Percentiles rank a stretch among this genome's conserved stretches.
Conservation (phyloP, 1,139 yeast species). For the Lodderomyces elongisporus region DNA sequence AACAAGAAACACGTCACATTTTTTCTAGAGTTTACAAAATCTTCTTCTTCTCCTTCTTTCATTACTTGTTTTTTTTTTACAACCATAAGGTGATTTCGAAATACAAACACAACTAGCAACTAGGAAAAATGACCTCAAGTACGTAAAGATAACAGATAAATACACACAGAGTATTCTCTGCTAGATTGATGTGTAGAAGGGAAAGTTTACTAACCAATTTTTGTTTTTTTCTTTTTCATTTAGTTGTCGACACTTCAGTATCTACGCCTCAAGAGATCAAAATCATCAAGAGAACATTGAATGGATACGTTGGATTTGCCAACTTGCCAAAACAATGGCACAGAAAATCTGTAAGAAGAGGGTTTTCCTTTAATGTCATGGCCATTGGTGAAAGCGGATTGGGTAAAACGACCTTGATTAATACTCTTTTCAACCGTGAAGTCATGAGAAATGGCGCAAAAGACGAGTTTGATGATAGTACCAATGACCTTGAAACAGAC, state of each 20-base stretch:
- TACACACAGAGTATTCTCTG: too few relatives aligned
- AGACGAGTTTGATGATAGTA: constrained; percentile 2
- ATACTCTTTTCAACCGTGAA: constrained; percentile 82
- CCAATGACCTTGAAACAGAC: constrained; percentile 9
- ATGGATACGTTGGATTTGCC: constrained; percentile 95
- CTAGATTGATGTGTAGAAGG: too few relatives aligned
- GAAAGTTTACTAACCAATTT: too few relatives aligned
- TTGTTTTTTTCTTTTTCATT: too few relatives aligned
- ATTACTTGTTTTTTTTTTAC: too few relatives aligned
- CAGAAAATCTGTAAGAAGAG: constrained; percentile 87
- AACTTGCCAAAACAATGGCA: constrained; percentile 99
- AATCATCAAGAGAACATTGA: constrained; percentile 75
- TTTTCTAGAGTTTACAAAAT: too few relatives aligned
- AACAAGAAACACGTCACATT: too few relatives aligned
- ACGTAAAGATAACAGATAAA: too few relatives aligned
- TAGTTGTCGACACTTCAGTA: constrained; percentile 1
- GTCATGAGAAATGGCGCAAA: constrained; percentile 34
- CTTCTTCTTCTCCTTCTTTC: too few relatives aligned
- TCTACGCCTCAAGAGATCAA: constrained; percentile 30
- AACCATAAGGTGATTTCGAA: too few relatives aligned
- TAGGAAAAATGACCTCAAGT: too few relatives aligned
- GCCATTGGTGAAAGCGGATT: constrained; percentile 90
- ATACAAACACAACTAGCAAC: too few relatives aligned
- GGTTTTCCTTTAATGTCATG: constrained; percentile 86
- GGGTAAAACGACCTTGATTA: constrained; percentile 90